Base-by-base conservation (phyloP, 495 filamentous ascomycete genomes). In the Talaromyces liani region DNA sequence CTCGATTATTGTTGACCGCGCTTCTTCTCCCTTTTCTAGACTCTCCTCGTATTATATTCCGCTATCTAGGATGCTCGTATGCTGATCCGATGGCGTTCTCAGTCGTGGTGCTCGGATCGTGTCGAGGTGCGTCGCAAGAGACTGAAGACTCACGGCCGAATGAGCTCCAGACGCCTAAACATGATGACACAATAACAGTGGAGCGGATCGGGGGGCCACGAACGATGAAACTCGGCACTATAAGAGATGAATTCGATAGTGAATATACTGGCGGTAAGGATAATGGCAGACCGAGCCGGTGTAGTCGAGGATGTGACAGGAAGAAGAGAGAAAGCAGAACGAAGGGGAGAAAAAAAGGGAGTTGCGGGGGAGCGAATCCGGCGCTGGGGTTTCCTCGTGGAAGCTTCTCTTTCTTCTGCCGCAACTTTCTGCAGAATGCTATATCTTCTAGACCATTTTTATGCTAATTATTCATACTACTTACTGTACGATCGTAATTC, bases 121-220 rank as follows among this genome's bases (percentile, higher is more conserved):
- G 56, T 34, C 8, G 29, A 25, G 27, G 31, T 18, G 29, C 56
- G 56, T 58, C 31, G 56, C 56, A 58, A 58, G 22, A 25, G 49
- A 53, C 49, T 53, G 49, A 53, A 58, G 56, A 58, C 31, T 58
- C 56, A 58, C 27, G 56, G 56, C 56, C 31, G n/a, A 58, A 33
- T 34, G 56, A 58, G 31, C 29, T 58, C 31, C 31, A 34, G 9
- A 24, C n/a, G 55, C 55, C 55, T 8, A 20, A 58, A 58, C 55
- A 58, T 58, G 56, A 22, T 58, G 56, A 36, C 31, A 36, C 56
- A 33, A 58, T 20, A 58, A 14, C 56, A 36, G 36, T 58, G n/a
- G 16, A 12, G 12, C 56, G 29, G 31, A 27, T 58, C 56, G 31
- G 18, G 22, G 24, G 27, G 56, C 31, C 56, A 22, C 31, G 20